A percentile compares a stretch with the other conserved stretches of the same genome.
These are phyloP conservation scores for Cenchrus americanus DNA, from an alignment of 176 grass and related monocot genomes.

Conservation along the genomic window DNA sequence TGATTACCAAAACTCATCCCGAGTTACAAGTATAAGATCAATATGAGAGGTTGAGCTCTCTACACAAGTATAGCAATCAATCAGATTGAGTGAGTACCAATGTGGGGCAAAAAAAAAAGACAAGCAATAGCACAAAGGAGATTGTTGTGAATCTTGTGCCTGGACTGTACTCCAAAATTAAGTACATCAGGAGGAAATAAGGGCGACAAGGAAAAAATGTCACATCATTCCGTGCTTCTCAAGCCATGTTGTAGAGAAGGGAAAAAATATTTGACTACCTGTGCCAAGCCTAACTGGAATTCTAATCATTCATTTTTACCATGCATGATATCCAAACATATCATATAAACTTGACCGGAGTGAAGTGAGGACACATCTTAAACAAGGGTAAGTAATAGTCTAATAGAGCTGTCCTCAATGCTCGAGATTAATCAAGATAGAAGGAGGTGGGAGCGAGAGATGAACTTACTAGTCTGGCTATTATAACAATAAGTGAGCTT, in stretches of 20 bases:
- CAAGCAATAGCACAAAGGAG: background rate
- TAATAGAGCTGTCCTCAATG: background rate
- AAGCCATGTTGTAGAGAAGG: background rate
- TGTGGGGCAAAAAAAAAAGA: too few relatives aligned
- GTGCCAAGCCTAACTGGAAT: background rate
- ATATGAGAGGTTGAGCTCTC: background rate
- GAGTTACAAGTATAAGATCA: too few relatives aligned
- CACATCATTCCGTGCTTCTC: background rate
- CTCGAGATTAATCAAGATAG: background rate
- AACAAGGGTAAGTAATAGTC: background rate
- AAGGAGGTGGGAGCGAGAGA: background rate
- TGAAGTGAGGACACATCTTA: background rate
- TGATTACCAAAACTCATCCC: too few relatives aligned
- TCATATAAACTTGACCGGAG: background rate
- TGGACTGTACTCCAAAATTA: background rate
- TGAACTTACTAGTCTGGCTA: slow-evolving; percentile 81
- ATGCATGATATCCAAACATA: background rate
- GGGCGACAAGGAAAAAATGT: background rate
- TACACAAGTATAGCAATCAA: background rate
- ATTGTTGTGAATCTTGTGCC: background rate
- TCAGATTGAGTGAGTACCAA: background rate
- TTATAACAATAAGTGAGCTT: slow-evolving; percentile 89
- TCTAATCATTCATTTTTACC: slow-evolving; percentile 18
- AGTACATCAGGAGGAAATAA: background rate
- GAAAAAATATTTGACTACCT: background rate